Evolutionary conservation across 805 yeast genomes (phyloP).

Genomic region (Saturnispora ahearnii): DNA sequence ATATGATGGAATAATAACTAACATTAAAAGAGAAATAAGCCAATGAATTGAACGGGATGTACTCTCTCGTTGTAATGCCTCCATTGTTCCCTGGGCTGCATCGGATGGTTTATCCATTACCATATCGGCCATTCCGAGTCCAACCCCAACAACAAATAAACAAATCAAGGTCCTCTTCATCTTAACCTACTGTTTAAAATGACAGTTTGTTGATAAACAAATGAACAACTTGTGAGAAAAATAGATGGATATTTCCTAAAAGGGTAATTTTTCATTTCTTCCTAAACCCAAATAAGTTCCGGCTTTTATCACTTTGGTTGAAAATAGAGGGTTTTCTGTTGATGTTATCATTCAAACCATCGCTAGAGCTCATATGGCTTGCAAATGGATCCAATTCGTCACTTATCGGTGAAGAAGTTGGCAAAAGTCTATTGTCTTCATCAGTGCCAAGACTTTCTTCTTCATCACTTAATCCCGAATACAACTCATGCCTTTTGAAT

Average conservation of each 20-base stretch:
- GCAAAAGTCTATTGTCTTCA: neutral
- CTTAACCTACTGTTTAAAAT: too few relatives aligned
- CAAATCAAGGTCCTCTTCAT: neutral
- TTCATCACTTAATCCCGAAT: conserved; percentile 23
- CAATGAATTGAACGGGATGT: conserved; percentile 56
- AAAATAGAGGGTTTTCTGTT: neutral
- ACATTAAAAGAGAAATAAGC: conserved; percentile 39
- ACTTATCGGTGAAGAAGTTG: neutral
- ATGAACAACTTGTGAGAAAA: too few relatives aligned
- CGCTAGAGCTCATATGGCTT: neutral
- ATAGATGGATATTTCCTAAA: too few relatives aligned
- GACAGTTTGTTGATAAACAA: too few relatives aligned
- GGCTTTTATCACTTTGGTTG: neutral
- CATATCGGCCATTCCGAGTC: conserved; percentile 11
- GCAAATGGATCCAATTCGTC: conserved; percentile 1
- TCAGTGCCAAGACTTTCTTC: conserved; percentile 1
- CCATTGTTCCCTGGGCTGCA: conserved; percentile 12
- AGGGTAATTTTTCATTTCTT: neutral
- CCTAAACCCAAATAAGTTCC: neutral
- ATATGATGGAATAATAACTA: conserved; percentile 49
- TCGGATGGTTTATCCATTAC: conserved; percentile 17
- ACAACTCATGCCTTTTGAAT: conserved; percentile 24
- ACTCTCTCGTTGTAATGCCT: conserved; percentile 9
- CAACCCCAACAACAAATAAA: neutral
- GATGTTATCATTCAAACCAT: neutral